Percentiles rank a stretch among this genome's conserved stretches.
phyloP scores from a whole-genome alignment of 192 early-diverging fungal species.

The Coemansia sp. region DNA sequence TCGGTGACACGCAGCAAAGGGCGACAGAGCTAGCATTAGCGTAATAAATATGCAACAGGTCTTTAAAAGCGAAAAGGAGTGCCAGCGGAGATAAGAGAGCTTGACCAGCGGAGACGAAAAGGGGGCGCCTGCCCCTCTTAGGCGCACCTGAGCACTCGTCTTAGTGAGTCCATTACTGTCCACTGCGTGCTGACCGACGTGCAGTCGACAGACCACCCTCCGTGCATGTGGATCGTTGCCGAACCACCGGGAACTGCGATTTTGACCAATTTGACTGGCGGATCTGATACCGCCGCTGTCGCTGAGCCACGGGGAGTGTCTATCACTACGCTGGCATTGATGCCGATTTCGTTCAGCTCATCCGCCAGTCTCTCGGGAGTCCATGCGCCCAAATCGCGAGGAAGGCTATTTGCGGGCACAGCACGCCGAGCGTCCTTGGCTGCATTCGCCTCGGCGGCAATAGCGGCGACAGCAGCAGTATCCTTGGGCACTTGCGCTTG shows the following conservation, averaged over 20 bases:
- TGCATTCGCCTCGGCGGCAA: background rate
- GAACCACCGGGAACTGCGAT: conserved; percentile 43
- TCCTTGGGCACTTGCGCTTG: background rate
- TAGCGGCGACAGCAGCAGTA: background rate
- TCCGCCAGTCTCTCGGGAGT: conserved; percentile 40
- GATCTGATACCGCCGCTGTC: background rate
- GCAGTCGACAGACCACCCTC: conserved; percentile 50
- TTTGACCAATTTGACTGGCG: conserved; percentile 5
- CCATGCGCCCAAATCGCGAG: conserved; percentile 16
- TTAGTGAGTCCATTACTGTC: conserved; percentile 45
- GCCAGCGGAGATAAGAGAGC: background rate
- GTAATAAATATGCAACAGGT: background rate
- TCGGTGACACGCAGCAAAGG: background rate
- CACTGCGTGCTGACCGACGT: conserved; percentile 41
- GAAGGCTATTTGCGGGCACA: background rate
- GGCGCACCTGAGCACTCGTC: conserved; percentile 25
- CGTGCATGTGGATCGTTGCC: conserved; percentile 37
- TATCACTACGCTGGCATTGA: conserved; percentile 24
- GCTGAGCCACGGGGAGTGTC: background rate
- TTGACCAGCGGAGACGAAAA: background rate
- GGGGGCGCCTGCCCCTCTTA: background rate
- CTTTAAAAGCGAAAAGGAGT: background rate
- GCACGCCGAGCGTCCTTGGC: background rate
- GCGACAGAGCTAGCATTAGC: background rate
- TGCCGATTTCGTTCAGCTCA: conserved; percentile 43